Evolutionary conservation across 352 stramenopile genomes (phyloP), one percentile per base, ranked within the genome.

Genomic region (Globisporangium megalacanthum): DNA sequence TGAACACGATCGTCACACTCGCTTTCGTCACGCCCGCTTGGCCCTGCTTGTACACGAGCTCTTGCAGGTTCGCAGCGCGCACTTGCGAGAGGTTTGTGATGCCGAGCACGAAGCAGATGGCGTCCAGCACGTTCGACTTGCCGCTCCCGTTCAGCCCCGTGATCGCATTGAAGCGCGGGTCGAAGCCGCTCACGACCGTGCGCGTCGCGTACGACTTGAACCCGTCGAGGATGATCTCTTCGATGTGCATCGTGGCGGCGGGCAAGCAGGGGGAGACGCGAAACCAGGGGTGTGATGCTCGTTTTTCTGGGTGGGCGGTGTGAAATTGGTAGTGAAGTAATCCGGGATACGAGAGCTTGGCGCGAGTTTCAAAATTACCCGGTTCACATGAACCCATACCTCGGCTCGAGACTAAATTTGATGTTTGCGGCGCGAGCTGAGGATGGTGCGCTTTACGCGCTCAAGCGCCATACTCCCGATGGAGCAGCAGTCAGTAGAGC

Each of bases 41-140:
- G 17, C 97, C 97, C 69, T 99, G 96, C 76, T 99, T 99, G 92
- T 99, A 99, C 47, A 99, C 97, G 22, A 99, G 93, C 66, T 99
- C 97, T 60, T 98, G 97, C 13, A 99, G 83, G 75, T 99, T 99
- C 52, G 90, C 96, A 37, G 97, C 97, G 56, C 97, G 95, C 58
- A 99, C 97, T 63, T 99, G 97, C 60, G 83, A 95, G 19, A 99
- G 80, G 77, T 99, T 99, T 6, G 95, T 98, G 68, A 99, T 99
- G 50, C 97, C 97, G 49, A 99, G 81, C 45, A 99, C 97, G 76
- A 99, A 99, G 84, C 97, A 99, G 58, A 99, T 99, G 25, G 97
- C 85, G 73, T 99, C 97, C 25, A 99, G 79, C 61, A 99, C 98
- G 82, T 99, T 99, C 36, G 93, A 99, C 74, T 99, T 99, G 65